phyloP scores from a whole-genome alignment of 352 stramenopile genomes.

The Blastocystis sp. region DNA sequence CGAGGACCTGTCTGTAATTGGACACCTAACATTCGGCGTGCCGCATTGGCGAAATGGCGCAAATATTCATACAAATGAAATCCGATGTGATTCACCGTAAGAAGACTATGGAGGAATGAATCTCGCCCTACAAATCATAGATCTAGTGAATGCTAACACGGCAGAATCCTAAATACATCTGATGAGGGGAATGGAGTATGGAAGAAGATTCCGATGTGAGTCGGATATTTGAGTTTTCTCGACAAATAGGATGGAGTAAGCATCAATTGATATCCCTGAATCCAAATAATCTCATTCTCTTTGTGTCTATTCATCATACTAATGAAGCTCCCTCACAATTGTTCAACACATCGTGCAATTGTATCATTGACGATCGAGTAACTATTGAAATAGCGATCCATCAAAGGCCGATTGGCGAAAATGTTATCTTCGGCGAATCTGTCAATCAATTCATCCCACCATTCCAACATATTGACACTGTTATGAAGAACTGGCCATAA shows the following conservation, averaged over 20 bases:
- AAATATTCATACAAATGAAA: conserved; percentile 86
- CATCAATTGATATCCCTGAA: conserved; percentile 94
- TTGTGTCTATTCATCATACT: conserved; percentile 69
- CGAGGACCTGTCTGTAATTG: conserved; percentile 82
- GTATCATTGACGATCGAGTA: conserved; percentile 53
- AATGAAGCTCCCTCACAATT: conserved; percentile 68
- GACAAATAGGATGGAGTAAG: conserved; percentile 89
- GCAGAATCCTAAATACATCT: conserved; percentile 92
- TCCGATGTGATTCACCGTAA: conserved; percentile 82
- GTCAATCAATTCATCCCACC: conserved; percentile 59
- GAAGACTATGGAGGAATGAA: conserved; percentile 78
- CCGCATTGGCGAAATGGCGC: conserved; percentile 81
- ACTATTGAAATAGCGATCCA: conserved; percentile 28
- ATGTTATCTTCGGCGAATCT: conserved; percentile 43
- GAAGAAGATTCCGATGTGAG: conserved; percentile 90
- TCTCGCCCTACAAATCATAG: conserved; percentile 68
- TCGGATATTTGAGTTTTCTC: conserved; percentile 75
- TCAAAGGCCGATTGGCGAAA: conserved; percentile 60
- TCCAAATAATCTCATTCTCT: conserved; percentile 83
- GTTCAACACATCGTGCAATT: conserved; percentile 16
- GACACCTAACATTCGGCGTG: conserved; percentile 83
- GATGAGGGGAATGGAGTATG: conserved; percentile 94
- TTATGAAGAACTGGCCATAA: conserved; percentile 94
- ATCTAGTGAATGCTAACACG: conserved; percentile 43
- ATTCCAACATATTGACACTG: conserved; percentile 82